Conservation (phyloP, 768 basidiomycete genomes). For the Rhodotorula sphaerocarpa region DNA sequence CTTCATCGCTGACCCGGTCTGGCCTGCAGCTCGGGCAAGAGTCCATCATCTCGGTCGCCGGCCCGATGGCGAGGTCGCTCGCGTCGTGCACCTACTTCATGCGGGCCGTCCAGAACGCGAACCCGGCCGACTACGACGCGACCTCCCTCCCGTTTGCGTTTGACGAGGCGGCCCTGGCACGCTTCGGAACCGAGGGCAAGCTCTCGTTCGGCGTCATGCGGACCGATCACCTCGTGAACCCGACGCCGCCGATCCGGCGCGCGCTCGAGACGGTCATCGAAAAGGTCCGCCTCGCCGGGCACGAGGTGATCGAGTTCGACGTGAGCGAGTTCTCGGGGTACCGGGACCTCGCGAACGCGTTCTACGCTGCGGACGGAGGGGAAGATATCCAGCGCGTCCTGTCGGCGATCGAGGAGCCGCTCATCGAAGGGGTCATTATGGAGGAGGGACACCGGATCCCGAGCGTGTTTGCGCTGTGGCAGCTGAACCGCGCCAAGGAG, state of each 20-base stretch:
- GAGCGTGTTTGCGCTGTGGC: constrained; percentile 3
- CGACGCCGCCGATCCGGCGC: constrained; percentile 59
- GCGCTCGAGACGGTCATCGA: constrained; percentile 54
- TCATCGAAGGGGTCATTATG: background rate
- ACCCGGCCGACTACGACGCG: constrained; percentile 58
- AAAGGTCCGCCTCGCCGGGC: constrained; percentile 55
- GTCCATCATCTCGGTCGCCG: background rate
- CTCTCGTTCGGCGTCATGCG: constrained; percentile 56
- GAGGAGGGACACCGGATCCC: too few species aligned
- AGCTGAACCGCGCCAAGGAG: constrained; percentile 50
- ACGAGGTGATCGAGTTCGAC: constrained; percentile 45
- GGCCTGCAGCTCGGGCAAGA: constrained; percentile 8
- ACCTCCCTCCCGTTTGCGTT: background rate
- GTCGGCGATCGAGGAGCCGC: background rate
- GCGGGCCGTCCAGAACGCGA: constrained; percentile 37
- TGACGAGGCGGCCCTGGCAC: background rate
- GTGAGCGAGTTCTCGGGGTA: background rate
- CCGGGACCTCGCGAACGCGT: constrained; percentile 42
- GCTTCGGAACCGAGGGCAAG: constrained; percentile 40
- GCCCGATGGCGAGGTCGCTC: constrained; percentile 15
- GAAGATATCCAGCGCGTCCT: constrained; percentile 1
- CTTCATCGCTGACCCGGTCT: background rate
- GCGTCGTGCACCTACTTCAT: constrained; percentile 5
- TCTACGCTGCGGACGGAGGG: constrained; percentile 52
- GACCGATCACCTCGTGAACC: constrained; percentile 54